Conservation (phyloP, 2,329 filamentous ascomycete genomes). For the Mollisia scopiformis region DNA sequence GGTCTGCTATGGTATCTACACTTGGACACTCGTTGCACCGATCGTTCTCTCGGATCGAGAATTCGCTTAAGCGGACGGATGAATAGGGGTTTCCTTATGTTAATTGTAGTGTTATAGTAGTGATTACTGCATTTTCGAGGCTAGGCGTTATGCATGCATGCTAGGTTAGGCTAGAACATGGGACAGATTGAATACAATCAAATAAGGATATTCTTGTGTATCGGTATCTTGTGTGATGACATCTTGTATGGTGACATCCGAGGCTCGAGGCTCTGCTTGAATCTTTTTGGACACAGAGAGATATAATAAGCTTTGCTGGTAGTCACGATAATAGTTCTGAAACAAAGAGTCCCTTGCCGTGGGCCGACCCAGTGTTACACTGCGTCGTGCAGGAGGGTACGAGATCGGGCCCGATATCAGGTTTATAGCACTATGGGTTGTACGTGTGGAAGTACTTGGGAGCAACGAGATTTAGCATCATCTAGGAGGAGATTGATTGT, state of each 20-base stretch:
- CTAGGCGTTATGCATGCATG: background rate
- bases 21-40: conserved; percentile 90
- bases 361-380: background rate
- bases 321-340: background rate
- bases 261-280: no score
- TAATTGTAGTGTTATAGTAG: background rate
- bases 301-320: background rate
- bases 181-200: background rate
- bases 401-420: background rate
- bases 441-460: background rate
- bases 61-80: conserved; percentile 31
- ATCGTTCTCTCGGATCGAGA: conserved; percentile 83
- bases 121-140: background rate
- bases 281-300: no score
- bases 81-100: background rate
- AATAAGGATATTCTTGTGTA: background rate
- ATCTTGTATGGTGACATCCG: no score
- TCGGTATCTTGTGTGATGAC: background rate
- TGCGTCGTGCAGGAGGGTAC: background rate
- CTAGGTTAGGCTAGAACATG: no score
- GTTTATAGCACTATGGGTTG: background rate
- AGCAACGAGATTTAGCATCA: background rate
- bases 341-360: background rate
- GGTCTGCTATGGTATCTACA: conserved; percentile 94
- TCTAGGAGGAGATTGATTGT: no score